Evolutionary conservation across 306 rosid species (phyloP), one percentile per base, ranked within the genome.

Genomic region (Quercus mongolica): DNA sequence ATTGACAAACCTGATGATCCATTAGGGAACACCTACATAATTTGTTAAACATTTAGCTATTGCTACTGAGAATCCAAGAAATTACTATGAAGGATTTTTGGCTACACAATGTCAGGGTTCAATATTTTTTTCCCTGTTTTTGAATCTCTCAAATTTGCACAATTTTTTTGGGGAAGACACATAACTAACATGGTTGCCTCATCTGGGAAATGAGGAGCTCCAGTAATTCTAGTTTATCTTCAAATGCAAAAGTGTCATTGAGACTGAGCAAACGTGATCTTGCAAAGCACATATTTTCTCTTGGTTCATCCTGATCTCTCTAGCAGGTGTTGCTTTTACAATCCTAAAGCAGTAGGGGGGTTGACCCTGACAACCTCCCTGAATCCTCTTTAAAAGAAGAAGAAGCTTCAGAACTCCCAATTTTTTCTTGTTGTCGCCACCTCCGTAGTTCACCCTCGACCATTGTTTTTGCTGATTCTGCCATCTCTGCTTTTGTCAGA

Each of bases 401-500:
- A 52, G 83, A 64, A 25, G 83, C 76, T 10, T 65, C 80, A 7
- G 77, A n/a, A 19, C 31, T 76, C 25, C 10, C 58, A 30, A 69
- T 84, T 41, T 85, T 86, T 55, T 89, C 99, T 70, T 91, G 77
- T 57, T 86, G 85, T 46, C 78, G 87, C 86, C 85, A 73, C 70
- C 83, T 88, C 54, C n/a, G 76, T 21, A 92, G 88, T 76, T 91
- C 93, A 61, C 69, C 83, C 71, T 92, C 97, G 41, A 91, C 86
- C 64, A 81, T 85, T 67, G 71, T 28, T 77, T 88, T 94, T n/a
- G 92, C 92, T 0, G 93, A 84, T 33, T 87, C 91, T 17, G 94
- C 92, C 84, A 81, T 85, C 76, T 88, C 92, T 83, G 94, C 91
- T 12, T 85, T 77, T 84, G 79, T 88, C 83, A 94, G 55, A 51